Evolutionary conservation across 1,284 basidiomycete genomes (phyloP).

Genomic region (Schizophyllum amplum): DNA sequence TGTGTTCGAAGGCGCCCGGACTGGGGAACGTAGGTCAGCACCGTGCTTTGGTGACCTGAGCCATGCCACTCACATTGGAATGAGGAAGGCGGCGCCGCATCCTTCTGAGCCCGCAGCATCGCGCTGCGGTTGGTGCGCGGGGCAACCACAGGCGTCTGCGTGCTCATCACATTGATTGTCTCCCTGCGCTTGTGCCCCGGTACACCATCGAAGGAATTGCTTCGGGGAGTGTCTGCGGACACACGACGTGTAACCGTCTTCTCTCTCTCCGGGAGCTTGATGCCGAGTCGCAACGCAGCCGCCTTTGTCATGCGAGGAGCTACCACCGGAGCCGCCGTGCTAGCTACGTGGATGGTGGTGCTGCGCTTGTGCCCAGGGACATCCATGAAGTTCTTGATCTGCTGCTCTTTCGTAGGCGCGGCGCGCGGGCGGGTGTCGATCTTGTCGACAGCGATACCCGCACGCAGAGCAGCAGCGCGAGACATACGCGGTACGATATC

Average conservation of each 20-base stretch:
- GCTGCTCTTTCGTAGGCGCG: constrained; percentile 49
- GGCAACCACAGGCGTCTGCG: constrained; percentile 49
- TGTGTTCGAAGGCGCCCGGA: constrained; percentile 24
- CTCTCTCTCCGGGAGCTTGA: constrained; percentile 25
- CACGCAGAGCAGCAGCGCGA: constrained; percentile 68
- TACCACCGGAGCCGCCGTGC: constrained; percentile 63
- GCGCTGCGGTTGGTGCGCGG: constrained; percentile 69
- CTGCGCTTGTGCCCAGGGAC: constrained; percentile 72
- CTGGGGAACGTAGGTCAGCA: constrained; percentile 21
- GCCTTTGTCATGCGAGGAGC: constrained; percentile 70
- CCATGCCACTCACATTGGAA: constrained; percentile 47
- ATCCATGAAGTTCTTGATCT: constrained; percentile 57
- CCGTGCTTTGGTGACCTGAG: background rate
- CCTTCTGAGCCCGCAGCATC: constrained; percentile 50
- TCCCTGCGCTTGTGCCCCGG: constrained; percentile 77
- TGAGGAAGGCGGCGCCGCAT: constrained; percentile 52
- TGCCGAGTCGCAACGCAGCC: constrained; percentile 56
- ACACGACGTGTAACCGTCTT: background rate
- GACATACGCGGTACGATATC: constrained; percentile 73
- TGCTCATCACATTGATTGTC: constrained; percentile 60
- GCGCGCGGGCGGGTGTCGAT: constrained; percentile 29
- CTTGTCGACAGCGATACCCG: constrained; percentile 39
- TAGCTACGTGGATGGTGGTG: constrained; percentile 59
- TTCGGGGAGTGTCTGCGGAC: constrained; percentile 10
- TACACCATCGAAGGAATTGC: constrained; percentile 59